Evolutionary conservation across 768 basidiomycete species (phyloP).

Genomic region (Baorangia bicolor): DNA sequence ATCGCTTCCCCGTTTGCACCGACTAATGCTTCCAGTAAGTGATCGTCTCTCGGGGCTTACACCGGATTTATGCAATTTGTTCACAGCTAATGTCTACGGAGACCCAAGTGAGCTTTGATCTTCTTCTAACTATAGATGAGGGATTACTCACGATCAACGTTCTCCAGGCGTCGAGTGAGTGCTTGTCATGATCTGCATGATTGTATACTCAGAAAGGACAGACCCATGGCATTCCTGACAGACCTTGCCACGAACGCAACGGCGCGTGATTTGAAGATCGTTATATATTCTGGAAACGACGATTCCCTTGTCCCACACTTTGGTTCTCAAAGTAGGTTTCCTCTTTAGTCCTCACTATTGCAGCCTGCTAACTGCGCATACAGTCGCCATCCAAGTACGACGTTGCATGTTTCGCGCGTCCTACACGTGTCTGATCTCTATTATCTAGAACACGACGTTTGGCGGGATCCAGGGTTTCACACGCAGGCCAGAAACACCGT

Average conservation of each 20-base stretch:
- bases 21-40: too few species aligned
- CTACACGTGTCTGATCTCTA: background rate
- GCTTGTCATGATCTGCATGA: background rate
- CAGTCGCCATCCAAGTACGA: slow-evolving; percentile 55
- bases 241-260: slow-evolving; percentile 66
- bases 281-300: slow-evolving; percentile 68
- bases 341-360: background rate
- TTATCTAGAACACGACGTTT: slow-evolving; percentile 70
- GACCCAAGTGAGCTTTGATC: too few species aligned
- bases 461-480: slow-evolving; percentile 76
- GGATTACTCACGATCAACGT: background rate
- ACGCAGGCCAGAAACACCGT: slow-evolving; percentile 62
- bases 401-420: background rate
- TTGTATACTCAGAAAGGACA: slow-evolving; percentile 19
- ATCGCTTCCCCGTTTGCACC: too few species aligned
- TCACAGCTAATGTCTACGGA: too few species aligned
- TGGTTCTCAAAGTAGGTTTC: slow-evolving; percentile 55
- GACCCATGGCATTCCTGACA: slow-evolving; percentile 62
- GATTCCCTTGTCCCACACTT: slow-evolving; percentile 62
- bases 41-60: too few species aligned
- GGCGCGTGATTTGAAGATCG: slow-evolving; percentile 42
- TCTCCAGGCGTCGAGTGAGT: slow-evolving; percentile 37
- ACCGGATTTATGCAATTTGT: too few species aligned
- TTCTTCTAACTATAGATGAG: too few species aligned
- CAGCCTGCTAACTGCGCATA: slow-evolving; percentile 6